Base-by-base conservation (phyloP, 139 green algal species). In the Trebouxia sp. region DNA sequence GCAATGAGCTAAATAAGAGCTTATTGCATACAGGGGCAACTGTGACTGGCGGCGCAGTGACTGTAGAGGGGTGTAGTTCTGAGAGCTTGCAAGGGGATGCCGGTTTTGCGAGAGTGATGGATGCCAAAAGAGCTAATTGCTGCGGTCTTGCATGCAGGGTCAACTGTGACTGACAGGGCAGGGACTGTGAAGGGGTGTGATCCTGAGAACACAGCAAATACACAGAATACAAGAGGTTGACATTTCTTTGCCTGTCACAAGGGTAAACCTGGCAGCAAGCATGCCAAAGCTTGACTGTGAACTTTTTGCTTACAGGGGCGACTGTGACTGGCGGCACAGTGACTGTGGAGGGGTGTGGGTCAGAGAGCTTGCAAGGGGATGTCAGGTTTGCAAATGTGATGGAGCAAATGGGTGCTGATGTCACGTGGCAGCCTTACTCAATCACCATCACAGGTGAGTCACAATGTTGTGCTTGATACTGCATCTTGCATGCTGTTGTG, bases 301-400 rank as follows among this genome's bases (percentile, higher is more conserved):
- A 17, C 4, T 3, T 1, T 1, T 28, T 22, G 20, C 50, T 22
- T 58, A 42, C 75, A 30, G 96, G 96, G 5, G 95, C 94, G 28
- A 93, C 95, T 41, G 97, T 98, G 75, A 98, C 95, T 0, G 94
- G 94, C 0, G 92, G 94, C 43, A 97, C 86, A 11, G 77, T 99
- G n/a, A 93, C 85, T 0, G 95, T 99, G 67, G 90, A 97, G 77
- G 96, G 96, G 53, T 99, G 96, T 83, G 96, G 96, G 72, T 92
- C 83, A 15, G 93, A 98, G 39, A 94, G 86, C 77, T 80, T 99
- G 84, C 83, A 91, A 84, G 96, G 96, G 11, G 96, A 99, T 78
- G 93, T 97, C 67, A 90, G 93, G 17, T 99, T 98, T 88, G 96
- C 96, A 24, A 81, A 94, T 76, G 95, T 98, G 62, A 96, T 99